phyloP scores from a whole-genome alignment of 176 grass and related monocot genomes.

The Eleusine coracana region DNA sequence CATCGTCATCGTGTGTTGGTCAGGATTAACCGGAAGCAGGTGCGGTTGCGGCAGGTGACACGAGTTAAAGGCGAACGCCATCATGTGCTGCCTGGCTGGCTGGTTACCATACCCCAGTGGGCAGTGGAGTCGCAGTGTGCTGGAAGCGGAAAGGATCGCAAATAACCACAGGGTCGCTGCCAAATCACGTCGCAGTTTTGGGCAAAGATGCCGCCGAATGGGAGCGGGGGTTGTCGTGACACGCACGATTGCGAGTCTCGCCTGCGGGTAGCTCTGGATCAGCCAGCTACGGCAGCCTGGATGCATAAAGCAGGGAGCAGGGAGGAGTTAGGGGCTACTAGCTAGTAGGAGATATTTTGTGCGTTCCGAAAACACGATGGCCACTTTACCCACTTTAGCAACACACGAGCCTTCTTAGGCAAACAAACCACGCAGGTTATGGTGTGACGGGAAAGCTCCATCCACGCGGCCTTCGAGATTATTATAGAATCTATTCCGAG shows the following conservation, averaged over 20 bases:
- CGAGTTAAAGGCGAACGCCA: background rate
- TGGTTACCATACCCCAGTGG: background rate
- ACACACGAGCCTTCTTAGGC: no score
- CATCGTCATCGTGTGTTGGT: no score
- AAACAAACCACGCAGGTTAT: background rate
- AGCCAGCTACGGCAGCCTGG: background rate
- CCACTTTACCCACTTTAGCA: background rate
- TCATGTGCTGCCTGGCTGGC: background rate
- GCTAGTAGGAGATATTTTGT: background rate
- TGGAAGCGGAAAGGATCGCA: background rate
- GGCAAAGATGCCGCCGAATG: background rate
- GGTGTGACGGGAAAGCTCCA: constrained; percentile 1
- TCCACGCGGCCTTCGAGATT: no score
- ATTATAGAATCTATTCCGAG: no score
- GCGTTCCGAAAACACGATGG: background rate
- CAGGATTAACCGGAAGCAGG: background rate
- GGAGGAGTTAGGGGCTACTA: no score
- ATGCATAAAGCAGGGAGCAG: background rate
- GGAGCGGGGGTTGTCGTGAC: background rate
- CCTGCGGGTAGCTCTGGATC: background rate
- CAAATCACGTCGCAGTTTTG: background rate
- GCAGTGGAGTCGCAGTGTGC: background rate
- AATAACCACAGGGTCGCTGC: background rate
- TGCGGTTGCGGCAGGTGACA: background rate
- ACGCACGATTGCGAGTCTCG: background rate